Evolutionary conservation across 257 asterid genomes (phyloP).

Genomic region (Nicotiana attenuata): DNA sequence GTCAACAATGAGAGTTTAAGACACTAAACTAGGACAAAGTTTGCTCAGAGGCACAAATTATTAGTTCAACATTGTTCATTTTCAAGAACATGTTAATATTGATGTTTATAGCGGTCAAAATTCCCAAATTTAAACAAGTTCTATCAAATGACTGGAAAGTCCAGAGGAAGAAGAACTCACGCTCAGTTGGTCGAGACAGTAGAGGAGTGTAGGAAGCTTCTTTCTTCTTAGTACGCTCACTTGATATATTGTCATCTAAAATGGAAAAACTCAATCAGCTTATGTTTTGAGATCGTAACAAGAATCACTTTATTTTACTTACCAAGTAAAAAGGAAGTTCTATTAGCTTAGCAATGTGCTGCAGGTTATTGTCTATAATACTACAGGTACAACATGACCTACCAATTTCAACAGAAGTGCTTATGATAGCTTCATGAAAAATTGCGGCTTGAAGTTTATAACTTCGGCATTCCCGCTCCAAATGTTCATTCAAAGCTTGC

Average conservation of each 20-base stretch:
- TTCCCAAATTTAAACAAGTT: background rate
- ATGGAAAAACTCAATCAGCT: conserved; percentile 14
- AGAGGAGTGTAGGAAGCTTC: conserved; percentile 59
- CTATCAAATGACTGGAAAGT: background rate
- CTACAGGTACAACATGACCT: background rate
- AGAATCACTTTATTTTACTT: background rate
- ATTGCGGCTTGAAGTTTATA: conserved; percentile 74
- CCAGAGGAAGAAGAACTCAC: conserved; percentile 44
- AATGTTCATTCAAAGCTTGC: conserved; percentile 55
- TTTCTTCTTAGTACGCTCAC: conserved; percentile 47
- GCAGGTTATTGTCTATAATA: background rate
- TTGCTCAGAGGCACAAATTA: background rate
- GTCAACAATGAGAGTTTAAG: background rate
- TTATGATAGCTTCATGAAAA: conserved; percentile 62
- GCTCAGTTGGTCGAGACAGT: conserved; percentile 73
- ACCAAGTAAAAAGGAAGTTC: background rate
- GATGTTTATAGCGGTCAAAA: background rate
- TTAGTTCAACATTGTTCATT: background rate
- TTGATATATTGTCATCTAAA: conserved; percentile 46
- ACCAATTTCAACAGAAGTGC: conserved; percentile 36
- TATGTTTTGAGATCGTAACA: background rate
- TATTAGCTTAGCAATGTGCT: background rate
- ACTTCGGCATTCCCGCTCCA: conserved; percentile 66
- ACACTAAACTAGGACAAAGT: background rate
- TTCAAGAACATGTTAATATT: background rate